A percentile compares a stretch with the other conserved stretches of the same genome.
Conservation (phyloP, 768 basidiomycete genomes). For the Hygrophoropsis aurantiaca region DNA sequence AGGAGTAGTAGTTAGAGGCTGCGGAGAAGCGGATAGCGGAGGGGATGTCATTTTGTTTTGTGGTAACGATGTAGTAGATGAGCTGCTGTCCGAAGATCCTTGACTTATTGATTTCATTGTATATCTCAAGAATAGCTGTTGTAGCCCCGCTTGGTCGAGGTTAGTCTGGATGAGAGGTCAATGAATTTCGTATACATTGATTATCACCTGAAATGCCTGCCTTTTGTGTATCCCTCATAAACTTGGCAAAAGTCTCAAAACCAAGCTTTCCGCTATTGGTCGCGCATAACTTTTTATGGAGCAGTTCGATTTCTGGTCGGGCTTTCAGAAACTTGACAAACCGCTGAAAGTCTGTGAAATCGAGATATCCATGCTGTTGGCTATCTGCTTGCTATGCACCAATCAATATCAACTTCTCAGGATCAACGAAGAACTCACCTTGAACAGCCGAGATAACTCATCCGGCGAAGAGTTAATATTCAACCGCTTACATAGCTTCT, state of each 20-base stretch:
- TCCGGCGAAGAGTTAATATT: conserved; percentile 59
- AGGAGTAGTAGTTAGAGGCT: conserved; percentile 2
- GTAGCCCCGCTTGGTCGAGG: conserved; percentile 32
- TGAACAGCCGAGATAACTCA: conserved; percentile 58
- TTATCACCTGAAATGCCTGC: conserved; percentile 28
- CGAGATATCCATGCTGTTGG: conserved; percentile 55
- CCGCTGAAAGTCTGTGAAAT: conserved; percentile 75
- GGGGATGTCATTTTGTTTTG: neutral
- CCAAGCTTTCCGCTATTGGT: conserved; percentile 32
- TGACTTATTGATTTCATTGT: conserved; percentile 11
- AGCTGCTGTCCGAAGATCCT: neutral
- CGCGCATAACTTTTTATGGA: conserved; percentile 50
- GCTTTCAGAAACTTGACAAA: conserved; percentile 83
- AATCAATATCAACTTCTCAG: neutral
- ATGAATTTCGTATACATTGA: too few relatives aligned
- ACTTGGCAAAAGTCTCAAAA: conserved; percentile 43
- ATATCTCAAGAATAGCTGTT: conserved; percentile 37
- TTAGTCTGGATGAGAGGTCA: conserved; percentile 33
- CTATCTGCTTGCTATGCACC: conserved; percentile 60
- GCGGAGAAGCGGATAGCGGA: neutral
- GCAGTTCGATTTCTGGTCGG: conserved; percentile 75
- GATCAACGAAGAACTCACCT: conserved; percentile 35
- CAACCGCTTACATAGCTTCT: conserved; percentile 66
- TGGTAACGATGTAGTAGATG: neutral
- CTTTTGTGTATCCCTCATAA: conserved; percentile 54